Evolutionary conservation across 2,329 filamentous ascomycete species (phyloP).

Genomic region (Clonostachys byssicola): DNA sequence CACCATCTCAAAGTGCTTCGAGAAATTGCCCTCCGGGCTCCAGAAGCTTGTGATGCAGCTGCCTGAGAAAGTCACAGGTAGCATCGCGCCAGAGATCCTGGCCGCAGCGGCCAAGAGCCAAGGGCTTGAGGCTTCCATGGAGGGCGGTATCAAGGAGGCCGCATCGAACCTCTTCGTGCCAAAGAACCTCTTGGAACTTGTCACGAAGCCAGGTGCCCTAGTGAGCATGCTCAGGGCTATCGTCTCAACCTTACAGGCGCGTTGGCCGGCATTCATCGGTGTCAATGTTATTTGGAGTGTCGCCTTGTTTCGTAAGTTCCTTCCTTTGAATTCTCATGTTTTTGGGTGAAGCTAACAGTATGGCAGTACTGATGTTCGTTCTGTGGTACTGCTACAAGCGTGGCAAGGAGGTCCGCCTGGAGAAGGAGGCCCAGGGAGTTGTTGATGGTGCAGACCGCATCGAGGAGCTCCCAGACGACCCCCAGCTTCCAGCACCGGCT

Average conservation of each 20-base stretch:
- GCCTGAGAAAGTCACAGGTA: slow-evolving; percentile 74
- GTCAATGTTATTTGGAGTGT: slow-evolving; percentile 90
- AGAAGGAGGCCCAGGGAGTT: slow-evolving; percentile 33
- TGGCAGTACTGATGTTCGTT: slow-evolving; percentile 77
- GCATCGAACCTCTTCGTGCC: slow-evolving; percentile 67
- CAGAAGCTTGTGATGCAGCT: slow-evolving; percentile 84
- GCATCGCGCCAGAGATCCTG: slow-evolving; percentile 75
- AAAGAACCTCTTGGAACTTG: slow-evolving; percentile 70
- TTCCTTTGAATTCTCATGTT: background rate
- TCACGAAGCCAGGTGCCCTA: slow-evolving; percentile 83
- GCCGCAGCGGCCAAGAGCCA: slow-evolving; percentile 75
- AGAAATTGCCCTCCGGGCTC: slow-evolving; percentile 70
- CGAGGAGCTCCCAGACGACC: slow-evolving; percentile 47
- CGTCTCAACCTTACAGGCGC: slow-evolving; percentile 77
- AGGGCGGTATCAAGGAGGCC: slow-evolving; percentile 54
- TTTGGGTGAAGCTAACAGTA: background rate
- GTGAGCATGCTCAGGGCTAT: slow-evolving; percentile 85
- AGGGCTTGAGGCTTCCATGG: slow-evolving; percentile 52
- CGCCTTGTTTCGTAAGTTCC: slow-evolving; percentile 72
- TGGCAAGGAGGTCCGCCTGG: slow-evolving; percentile 78
- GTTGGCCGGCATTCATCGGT: slow-evolving; percentile 88
- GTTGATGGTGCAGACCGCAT: slow-evolving; percentile 34
- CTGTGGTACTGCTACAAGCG: slow-evolving; percentile 99
- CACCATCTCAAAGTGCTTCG: slow-evolving; percentile 54
- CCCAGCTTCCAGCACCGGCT: slow-evolving; percentile 27